Evolutionary conservation across 2,329 filamentous ascomycete species (phyloP).

Genomic region (Fusarium citri): DNA sequence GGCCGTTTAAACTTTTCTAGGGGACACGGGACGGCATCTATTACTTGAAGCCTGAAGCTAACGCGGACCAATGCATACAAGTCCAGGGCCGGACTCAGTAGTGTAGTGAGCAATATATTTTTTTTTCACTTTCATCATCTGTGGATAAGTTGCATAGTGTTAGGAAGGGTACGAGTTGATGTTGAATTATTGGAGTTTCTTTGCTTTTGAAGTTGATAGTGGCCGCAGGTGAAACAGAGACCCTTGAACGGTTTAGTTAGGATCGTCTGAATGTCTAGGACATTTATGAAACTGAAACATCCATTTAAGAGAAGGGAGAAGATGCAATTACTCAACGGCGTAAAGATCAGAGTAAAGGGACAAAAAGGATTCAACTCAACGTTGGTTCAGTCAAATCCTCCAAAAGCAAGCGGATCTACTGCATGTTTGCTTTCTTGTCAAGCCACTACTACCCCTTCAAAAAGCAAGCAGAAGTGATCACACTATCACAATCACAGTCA

Average conservation of each 20-base stretch:
- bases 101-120: not conserved
- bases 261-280: constrained; percentile 11
- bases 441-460: constrained; percentile 28
- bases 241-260: constrained; percentile 9
- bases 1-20: constrained; percentile 16
- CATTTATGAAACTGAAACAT: constrained; percentile 18
- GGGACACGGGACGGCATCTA: constrained; percentile 17
- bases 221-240: constrained; percentile 11
- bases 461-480: constrained; percentile 26
- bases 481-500: constrained; percentile 27
- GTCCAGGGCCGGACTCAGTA: constrained; percentile 18
- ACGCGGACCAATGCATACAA: constrained; percentile 30
- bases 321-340: not conserved
- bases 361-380: no score
- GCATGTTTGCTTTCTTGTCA: constrained; percentile 12
- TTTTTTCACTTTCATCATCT: not conserved
- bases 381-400: not conserved
- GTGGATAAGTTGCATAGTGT: not conserved
- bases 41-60: constrained; percentile 37
- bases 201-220: constrained; percentile 4
- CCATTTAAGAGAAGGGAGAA: not conserved
- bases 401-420: not conserved
- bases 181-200: not conserved
- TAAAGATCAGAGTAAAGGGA: not conserved
- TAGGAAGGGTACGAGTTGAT: constrained; percentile 2